Conservation (phyloP, 306 rosid species). For the Cucumis melo region DNA sequence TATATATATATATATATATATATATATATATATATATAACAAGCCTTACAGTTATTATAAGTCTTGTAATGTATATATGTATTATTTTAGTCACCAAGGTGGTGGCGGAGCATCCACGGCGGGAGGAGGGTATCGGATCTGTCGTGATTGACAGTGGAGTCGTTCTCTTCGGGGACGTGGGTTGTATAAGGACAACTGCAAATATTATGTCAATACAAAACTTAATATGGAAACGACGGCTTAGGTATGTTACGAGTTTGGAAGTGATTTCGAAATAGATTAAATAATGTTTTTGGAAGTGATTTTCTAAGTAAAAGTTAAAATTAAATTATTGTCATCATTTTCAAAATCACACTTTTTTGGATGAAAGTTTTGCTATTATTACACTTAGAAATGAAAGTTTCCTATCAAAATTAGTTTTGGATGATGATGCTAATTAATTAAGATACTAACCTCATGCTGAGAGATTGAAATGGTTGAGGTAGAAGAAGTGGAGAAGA, state of each 20-base stretch:
- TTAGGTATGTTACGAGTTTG: too few relatives aligned
- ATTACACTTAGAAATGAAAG: too few relatives aligned
- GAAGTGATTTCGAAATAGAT: too few relatives aligned
- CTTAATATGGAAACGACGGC: too few relatives aligned
- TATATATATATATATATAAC: neutral
- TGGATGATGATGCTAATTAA: too few relatives aligned
- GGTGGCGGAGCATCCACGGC: constrained; percentile 48
- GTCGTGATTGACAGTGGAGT: neutral
- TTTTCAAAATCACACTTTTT: too few relatives aligned
- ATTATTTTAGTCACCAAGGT: constrained; percentile 17
- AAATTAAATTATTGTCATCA: too few relatives aligned
- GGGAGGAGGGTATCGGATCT: constrained; percentile 23
- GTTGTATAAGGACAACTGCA: neutral
- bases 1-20: neutral
- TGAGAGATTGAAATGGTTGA: constrained; percentile 28
- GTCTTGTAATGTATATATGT: neutral
- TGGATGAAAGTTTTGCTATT: too few relatives aligned
- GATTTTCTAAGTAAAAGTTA: too few relatives aligned
- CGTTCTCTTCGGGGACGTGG: neutral
- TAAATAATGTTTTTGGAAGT: too few relatives aligned
- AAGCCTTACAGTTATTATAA: neutral
- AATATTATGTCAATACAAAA: too few relatives aligned
- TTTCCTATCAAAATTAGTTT: too few relatives aligned
- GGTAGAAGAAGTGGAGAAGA: constrained; percentile 9
- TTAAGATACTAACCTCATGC: constrained; percentile 26